Percentiles rank a stretch among this genome's conserved stretches.
phyloP scores from a whole-genome alignment of 768 basidiomycete genomes.

The Calocera cornea region DNA sequence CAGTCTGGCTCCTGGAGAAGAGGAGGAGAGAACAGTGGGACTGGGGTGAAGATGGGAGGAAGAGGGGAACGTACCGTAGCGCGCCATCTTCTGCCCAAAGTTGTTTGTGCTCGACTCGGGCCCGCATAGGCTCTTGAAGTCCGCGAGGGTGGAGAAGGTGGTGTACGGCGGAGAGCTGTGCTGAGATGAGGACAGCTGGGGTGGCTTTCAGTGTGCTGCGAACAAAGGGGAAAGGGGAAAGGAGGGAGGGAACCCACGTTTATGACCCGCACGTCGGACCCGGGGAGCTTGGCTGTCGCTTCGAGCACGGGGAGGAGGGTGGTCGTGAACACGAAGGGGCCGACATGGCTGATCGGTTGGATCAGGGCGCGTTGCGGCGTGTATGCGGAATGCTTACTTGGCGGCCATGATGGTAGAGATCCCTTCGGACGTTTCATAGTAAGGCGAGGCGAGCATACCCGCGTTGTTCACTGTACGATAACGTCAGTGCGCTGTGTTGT shows the following conservation, averaged over 20 bases:
- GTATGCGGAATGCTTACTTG: too few relatives aligned
- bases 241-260: neutral
- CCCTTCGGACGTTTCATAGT: conserved; percentile 10
- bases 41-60: too few relatives aligned
- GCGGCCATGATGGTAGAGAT: conserved; percentile 10
- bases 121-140: neutral
- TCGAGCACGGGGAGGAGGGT: conserved; percentile 13
- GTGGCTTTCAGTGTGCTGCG: neutral
- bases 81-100: neutral
- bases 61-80: neutral
- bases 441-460: conserved; percentile 16
- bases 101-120: neutral
- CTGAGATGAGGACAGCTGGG: neutral
- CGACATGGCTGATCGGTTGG: conserved; percentile 15
- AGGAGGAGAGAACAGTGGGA: too few relatives aligned
- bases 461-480: neutral
- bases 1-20: neutral
- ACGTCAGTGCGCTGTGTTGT: too few relatives aligned
- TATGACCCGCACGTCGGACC: conserved; percentile 11
- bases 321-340: conserved; percentile 16
- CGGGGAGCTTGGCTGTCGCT: conserved; percentile 12
- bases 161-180: neutral
- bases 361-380: too few relatives aligned
- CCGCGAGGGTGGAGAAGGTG: neutral
- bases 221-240: too few relatives aligned